Evolutionary conservation across 2,329 filamentous ascomycete species (phyloP), one percentile per base, ranked within the genome.

Genomic region (Aureobasidium leucospermi): DNA sequence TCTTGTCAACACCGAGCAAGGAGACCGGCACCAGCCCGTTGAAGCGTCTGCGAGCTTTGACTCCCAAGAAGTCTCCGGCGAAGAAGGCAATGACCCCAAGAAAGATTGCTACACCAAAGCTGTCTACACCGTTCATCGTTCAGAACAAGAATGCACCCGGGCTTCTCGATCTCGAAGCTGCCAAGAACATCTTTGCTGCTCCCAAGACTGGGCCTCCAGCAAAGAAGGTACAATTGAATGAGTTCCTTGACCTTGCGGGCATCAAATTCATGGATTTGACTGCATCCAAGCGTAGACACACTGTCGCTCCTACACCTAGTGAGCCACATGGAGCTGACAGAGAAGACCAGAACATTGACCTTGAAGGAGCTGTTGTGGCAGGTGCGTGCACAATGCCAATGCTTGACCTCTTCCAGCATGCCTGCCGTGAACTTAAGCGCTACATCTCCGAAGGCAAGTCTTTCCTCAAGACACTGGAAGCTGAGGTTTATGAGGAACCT

Each of bases 231-330:
- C 88, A 92, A 47, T 79, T 99, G 3, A 90, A 96, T 66, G 89
- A 96, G 57, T 99, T 99, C 74, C 77, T 99, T 46, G 90, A 95
- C 63, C 86, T 96, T 85, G 96, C 93, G 2, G 95, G 90, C 61
- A 96, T 99, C 67, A 89, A 92, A 58, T 99, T 99, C 75, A 96
- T 99, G 89, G 94, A 99, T 70, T 79, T 99, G 52, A 96, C 88
- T n/a, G 46, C 58, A 9, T 96, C 92, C 1, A 97, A 97, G 71
- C 82, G 93, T 65, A 83, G 94, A 59, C 88, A 95, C 67, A 97
- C 93, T 0, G 85, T 87, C 47, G 87, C 83, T 2, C 85, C 13
- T 65, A 75, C 66, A 71, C 77, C 57, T 67, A 69, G 67, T 10
- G 19, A 61, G 58, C 19, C 45, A 34, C 11, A 48, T 29, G 19